A percentile compares a stretch with the other conserved stretches of the same genome.
Evolutionary conservation across 768 basidiomycete genomes (phyloP).

Genomic region (Phanerochaete sordida): DNA sequence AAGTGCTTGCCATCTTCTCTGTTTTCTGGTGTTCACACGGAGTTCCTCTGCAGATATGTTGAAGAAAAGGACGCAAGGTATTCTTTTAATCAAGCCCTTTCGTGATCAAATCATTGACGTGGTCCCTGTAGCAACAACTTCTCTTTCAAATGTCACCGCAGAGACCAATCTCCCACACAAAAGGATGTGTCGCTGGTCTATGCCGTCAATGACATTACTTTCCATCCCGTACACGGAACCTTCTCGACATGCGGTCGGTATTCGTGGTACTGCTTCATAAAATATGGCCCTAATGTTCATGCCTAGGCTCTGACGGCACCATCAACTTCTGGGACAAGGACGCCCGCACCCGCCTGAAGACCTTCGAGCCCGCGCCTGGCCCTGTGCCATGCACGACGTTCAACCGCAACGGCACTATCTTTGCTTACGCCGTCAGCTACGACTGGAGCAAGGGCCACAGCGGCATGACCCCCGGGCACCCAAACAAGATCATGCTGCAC

Average conservation of each 20-base stretch:
- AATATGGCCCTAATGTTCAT: background rate
- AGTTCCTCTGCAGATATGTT: conserved; percentile 54
- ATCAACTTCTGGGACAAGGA: conserved; percentile 96
- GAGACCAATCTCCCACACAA: conserved; percentile 28
- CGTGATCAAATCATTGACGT: too few species aligned
- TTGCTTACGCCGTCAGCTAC: conserved; percentile 90
- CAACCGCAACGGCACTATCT: conserved; percentile 84
- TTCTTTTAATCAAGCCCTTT: too few species aligned
- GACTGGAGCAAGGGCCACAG: conserved; percentile 93
- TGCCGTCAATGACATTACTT: conserved; percentile 54
- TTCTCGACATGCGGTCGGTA: conserved; percentile 40
- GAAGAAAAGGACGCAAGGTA: conserved; percentile 79
- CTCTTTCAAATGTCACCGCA: conserved; percentile 53
- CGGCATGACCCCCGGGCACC: conserved; percentile 67
- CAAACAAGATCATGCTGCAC: conserved; percentile 83
- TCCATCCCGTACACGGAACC: conserved; percentile 52
- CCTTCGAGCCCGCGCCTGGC: conserved; percentile 71
- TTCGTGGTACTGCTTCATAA: background rate
- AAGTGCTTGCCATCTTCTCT: conserved; percentile 40
- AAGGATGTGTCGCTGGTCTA: conserved; percentile 47
- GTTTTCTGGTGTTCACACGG: background rate
- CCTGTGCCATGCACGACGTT: conserved; percentile 81
- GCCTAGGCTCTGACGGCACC: conserved; percentile 67
- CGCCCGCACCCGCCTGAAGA: conserved; percentile 85
- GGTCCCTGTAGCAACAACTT: conserved; percentile 53